Percentiles rank a stretch among this genome's conserved stretches.
Conservation (phyloP, 352 stramenopile species). For the Pythium aristosporum region DNA sequence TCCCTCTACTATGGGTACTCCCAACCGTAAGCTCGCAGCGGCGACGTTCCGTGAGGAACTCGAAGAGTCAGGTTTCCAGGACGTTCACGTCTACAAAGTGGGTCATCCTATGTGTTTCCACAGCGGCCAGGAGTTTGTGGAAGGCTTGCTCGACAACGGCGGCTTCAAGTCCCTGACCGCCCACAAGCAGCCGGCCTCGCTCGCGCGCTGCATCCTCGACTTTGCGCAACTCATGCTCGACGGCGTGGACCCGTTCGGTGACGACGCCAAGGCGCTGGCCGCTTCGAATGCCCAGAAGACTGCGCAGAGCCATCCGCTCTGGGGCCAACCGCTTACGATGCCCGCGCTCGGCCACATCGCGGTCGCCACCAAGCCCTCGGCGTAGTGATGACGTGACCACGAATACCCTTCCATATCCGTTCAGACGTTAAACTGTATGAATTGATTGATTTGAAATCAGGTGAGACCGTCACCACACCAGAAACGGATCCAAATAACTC, state of each 20-base stretch:
- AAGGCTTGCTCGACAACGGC: slow-evolving; percentile 6
- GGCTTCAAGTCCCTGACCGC: slow-evolving; percentile 1
- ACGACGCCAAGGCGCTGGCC: neutral
- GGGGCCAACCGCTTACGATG: slow-evolving; percentile 10
- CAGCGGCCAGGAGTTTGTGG: slow-evolving; percentile 19
- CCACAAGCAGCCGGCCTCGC: slow-evolving; percentile 4
- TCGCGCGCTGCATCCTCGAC: slow-evolving; percentile 13
- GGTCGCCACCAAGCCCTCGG: slow-evolving; percentile 10
- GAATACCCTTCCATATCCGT: slow-evolving; percentile 6
- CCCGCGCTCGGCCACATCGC: slow-evolving; percentile 9
- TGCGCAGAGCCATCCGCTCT: slow-evolving; percentile 11
- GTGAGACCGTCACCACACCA: neutral
- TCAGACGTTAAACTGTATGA: neutral
- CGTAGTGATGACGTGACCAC: neutral
- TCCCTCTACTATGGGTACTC: neutral
- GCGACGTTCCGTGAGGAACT: slow-evolving; percentile 22
- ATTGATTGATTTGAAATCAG: neutral
- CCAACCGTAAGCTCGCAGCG: slow-evolving; percentile 14
- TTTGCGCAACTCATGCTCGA: slow-evolving; percentile 17
- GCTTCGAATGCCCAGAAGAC: neutral
- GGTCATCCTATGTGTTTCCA: slow-evolving; percentile 18
- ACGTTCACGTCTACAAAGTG: slow-evolving; percentile 11
- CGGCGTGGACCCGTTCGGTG: slow-evolving; percentile 15
- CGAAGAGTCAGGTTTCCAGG: slow-evolving; percentile 11
- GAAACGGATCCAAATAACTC: too few species aligned